phyloP scores from a whole-genome alignment of 257 asterid species.

The Phtheirospermum japonicum region DNA sequence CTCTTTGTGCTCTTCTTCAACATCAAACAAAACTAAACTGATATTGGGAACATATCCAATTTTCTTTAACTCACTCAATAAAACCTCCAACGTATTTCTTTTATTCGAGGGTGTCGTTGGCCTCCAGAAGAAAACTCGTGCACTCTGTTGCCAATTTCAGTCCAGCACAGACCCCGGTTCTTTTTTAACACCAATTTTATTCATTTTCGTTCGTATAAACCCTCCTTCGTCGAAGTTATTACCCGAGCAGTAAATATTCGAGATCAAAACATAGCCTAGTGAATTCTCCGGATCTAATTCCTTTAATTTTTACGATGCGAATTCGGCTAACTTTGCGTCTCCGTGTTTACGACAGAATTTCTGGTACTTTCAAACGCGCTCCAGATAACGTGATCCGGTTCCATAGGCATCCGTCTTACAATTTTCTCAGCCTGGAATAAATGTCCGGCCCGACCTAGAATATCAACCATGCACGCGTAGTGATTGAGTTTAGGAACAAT shows the following conservation, averaged over 20 bases:
- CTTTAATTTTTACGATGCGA: slow-evolving; percentile 55
- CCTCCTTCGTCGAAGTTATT: too few relatives aligned
- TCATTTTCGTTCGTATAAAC: too few relatives aligned
- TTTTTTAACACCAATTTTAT: slow-evolving; percentile 61
- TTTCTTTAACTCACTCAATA: slow-evolving; percentile 38
- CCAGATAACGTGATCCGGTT: slow-evolving; percentile 82
- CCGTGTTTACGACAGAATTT: slow-evolving; percentile 83
- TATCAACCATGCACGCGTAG: too few relatives aligned
- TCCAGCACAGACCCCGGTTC: slow-evolving; percentile 92
- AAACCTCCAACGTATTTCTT: slow-evolving; percentile 50
- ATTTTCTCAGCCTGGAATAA: slow-evolving; percentile 50
- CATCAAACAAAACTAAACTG: too few relatives aligned
- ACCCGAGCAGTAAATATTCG: too few relatives aligned
- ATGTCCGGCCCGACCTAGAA: slow-evolving; percentile 69
- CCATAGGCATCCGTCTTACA: slow-evolving; percentile 37
- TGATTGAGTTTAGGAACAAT: too few relatives aligned
- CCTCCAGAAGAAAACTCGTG: too few relatives aligned
- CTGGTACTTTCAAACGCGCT: too few relatives aligned
- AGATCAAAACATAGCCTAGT: slow-evolving; percentile 62
- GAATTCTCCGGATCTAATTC: slow-evolving; percentile 71
- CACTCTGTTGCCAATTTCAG: slow-evolving; percentile 44
- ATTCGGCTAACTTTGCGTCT: slow-evolving; percentile 48
- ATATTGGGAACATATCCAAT: too few relatives aligned
- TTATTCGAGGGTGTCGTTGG: slow-evolving; percentile 45
- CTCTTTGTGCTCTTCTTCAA: too few relatives aligned